These are phyloP conservation scores for Cenchrus fungigraminus DNA, from an alignment of 176 grass and related monocot genomes.

Conservation along the genomic window DNA sequence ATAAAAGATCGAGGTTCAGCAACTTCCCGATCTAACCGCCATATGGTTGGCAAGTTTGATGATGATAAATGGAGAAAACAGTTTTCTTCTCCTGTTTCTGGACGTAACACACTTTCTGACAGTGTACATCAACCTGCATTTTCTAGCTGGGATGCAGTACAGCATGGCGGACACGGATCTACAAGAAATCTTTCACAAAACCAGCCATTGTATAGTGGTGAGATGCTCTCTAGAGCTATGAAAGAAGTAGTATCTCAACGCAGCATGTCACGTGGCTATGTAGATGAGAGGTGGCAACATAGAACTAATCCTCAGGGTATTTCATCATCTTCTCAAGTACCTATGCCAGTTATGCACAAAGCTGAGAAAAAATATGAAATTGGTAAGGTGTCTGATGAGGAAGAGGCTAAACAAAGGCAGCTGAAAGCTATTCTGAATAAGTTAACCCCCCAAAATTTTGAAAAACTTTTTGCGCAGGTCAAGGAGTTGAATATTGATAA, in stretches of 20 bases:
- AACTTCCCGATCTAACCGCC: slow-evolving; percentile 35
- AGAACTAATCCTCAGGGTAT: slow-evolving; percentile 41
- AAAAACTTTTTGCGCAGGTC: slow-evolving; percentile 77
- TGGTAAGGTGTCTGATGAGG: slow-evolving; percentile 70
- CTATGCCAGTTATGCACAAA: slow-evolving; percentile 69
- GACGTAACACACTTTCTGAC: slow-evolving; percentile 46
- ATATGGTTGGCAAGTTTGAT: slow-evolving; percentile 44
- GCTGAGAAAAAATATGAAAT: slow-evolving; percentile 84
- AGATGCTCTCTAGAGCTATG: slow-evolving; percentile 63
- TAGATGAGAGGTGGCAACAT: slow-evolving; percentile 70
- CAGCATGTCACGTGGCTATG: slow-evolving; percentile 50
- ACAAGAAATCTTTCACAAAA: slow-evolving; percentile 45
- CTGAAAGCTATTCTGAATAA: slow-evolving; percentile 89
- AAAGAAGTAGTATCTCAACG: slow-evolving; percentile 47
- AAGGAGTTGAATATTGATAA: slow-evolving; percentile 80
- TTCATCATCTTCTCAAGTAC: slow-evolving; percentile 58
- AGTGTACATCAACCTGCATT: slow-evolving; percentile 24
- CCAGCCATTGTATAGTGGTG: slow-evolving; percentile 53
- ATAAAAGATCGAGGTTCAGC: slow-evolving; percentile 44
- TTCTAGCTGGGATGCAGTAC: slow-evolving; percentile 50
- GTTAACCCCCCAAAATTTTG: slow-evolving; percentile 87
- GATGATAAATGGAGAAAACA: slow-evolving; percentile 63
- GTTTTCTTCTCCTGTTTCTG: slow-evolving; percentile 47
- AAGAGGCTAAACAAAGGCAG: slow-evolving; percentile 79
- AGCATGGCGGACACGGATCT: slow-evolving; percentile 51